Evolutionary conservation across 129 eudicot genomes (phyloP), one percentile per base, ranked within the genome.

Genomic region (Rutidosis leptorrhynchoides): DNA sequence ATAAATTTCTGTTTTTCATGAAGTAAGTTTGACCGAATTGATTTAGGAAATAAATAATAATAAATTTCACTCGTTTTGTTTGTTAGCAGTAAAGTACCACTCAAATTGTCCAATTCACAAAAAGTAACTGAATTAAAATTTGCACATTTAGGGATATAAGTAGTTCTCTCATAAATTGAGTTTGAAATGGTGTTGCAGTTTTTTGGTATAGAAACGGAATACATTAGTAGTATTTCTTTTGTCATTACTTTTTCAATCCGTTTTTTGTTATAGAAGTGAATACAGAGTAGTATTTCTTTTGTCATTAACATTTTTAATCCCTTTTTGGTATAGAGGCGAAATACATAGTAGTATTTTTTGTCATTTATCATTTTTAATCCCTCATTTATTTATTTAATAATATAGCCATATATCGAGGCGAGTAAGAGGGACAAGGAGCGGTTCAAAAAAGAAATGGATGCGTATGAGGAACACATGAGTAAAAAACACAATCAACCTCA

Each of bases 351-450:
- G n/a, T n/a, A n/a, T n/a, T n/a, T n/a, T n/a, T n/a, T n/a, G n/a
- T n/a, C n/a, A n/a, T n/a, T n/a, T 22, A 24, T 57, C 0, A 11
- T 26, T 19, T 3, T 40, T 12, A 16, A 7, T 37, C 16, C 0
- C 52, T 25, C 5, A 5, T 61, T 30, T 49, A 17, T 15, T 0
- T 16, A 62, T 68, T 43, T 24, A 68, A 84, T n/a, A n/a, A n/a
- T n/a, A n/a, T n/a, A 68, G 95, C 88, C 85, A 16, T 87, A 79
- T 62, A 25, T 82, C 2, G 88, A 84, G 55, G 95, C 83, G 46
- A 75, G 86, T 71, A 82, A 62, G 62, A 74, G 66, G 62, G 95
- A 87, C 82, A 84, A 68, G 72, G 88, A 84, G 60, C 79, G 95
- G 58, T 87, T 51, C 30, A 58, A 2, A 37, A 69, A 78, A 69